phyloP scores from a whole-genome alignment of 768 basidiomycete genomes.

The Clathrus columnatus region DNA sequence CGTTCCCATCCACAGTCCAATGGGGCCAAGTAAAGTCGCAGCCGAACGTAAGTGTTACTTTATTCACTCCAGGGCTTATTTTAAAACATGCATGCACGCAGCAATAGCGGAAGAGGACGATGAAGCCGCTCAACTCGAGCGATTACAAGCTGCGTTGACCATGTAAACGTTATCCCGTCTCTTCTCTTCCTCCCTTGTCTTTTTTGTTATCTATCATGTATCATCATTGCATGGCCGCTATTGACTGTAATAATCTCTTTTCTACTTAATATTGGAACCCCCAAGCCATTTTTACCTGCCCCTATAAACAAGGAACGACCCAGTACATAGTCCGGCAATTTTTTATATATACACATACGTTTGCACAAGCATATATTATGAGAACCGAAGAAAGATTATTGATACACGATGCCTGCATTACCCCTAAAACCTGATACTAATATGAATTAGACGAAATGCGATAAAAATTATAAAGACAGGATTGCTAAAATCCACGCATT shows the following conservation, averaged over 20 bases:
- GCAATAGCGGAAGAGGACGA: conserved; percentile 56
- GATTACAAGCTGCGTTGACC: conserved; percentile 80
- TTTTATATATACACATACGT: not conserved
- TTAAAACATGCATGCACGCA: conserved; percentile 6
- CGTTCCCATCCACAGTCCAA: conserved; percentile 79
- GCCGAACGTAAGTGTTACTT: conserved; percentile 36
- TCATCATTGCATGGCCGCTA: not conserved
- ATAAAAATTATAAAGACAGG: not conserved
- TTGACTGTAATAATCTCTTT: not conserved
- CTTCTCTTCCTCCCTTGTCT: conserved; percentile 17
- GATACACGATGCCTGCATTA: not conserved
- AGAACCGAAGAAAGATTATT: not conserved
- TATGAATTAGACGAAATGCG: no score
- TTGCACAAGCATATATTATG: not conserved
- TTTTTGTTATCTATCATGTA: conserved; percentile 12
- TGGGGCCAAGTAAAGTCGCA: conserved; percentile 38
- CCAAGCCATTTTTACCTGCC: not conserved
- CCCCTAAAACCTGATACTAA: no score
- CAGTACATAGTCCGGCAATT: not conserved
- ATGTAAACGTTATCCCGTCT: conserved; percentile 42
- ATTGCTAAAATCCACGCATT: conserved; percentile 43
- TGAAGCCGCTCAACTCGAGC: conserved; percentile 82
- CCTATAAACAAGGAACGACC: not conserved
- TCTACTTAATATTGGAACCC: not conserved
- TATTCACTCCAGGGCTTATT: conserved; percentile 3